Evolutionary conservation across 139 green algal species (phyloP).

Genomic region (Asterochloris erici): DNA sequence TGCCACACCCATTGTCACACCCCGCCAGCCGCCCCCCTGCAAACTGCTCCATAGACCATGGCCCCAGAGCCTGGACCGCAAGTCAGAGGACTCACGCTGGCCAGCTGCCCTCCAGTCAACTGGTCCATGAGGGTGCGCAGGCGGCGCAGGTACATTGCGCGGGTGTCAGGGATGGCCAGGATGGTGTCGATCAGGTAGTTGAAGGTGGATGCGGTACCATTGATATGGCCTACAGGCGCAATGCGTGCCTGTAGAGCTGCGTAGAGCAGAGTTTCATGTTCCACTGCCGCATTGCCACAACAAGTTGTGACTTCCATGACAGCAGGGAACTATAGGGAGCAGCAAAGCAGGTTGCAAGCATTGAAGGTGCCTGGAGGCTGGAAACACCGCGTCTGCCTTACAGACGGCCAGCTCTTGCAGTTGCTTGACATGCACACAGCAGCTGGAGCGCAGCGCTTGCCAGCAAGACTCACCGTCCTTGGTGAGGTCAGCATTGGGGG

Average conservation of each 20-base stretch:
- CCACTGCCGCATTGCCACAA: not conserved
- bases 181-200: constrained; percentile 86
- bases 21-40: no score
- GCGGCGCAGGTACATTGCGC: constrained; percentile 82
- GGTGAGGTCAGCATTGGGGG: constrained; percentile 11
- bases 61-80: no score
- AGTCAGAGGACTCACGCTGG: not conserved
- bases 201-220: constrained; percentile 64
- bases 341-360: no score
- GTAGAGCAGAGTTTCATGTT: not conserved
- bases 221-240: constrained; percentile 8
- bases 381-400: no score
- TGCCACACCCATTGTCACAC: no score
- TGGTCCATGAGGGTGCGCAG: constrained; percentile 78
- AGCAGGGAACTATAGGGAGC: no score
- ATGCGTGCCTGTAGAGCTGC: not conserved
- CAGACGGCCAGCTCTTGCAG: no score
- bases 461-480: not conserved
- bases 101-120: constrained; percentile 45
- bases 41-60: no score
- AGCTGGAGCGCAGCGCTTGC: no score
- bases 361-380: no score
- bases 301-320: not conserved
- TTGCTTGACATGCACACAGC: no score
- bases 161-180: constrained; percentile 54